A percentile compares a stretch with the other conserved stretches of the same genome.
These are phyloP conservation scores for Rosa persica DNA, from an alignment of 306 rosid genomes.

Conservation along the genomic window DNA sequence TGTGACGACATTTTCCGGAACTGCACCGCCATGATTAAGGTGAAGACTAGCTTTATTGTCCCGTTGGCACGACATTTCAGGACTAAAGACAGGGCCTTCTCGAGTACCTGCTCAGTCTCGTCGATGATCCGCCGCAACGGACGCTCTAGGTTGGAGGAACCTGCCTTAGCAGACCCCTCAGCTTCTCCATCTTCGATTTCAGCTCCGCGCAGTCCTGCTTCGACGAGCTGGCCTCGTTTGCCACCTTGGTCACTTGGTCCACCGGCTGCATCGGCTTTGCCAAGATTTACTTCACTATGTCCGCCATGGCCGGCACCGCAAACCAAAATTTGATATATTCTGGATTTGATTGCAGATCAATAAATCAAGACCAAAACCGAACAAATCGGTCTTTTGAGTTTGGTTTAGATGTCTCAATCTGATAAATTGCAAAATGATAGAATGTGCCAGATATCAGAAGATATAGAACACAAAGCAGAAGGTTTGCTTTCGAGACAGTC, in stretches of 20 bases:
- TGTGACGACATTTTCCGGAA: slow-evolving; percentile 64
- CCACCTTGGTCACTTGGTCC: slow-evolving; percentile 69
- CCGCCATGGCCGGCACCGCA: slow-evolving; percentile 57
- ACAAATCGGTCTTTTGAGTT: not conserved
- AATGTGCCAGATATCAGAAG: not conserved
- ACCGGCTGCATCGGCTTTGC: slow-evolving; percentile 80
- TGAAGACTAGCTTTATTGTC: slow-evolving; percentile 72
- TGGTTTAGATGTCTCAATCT: not conserved
- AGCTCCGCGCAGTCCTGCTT: slow-evolving; percentile 72
- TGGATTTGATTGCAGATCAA: not conserved
- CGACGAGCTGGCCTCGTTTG: slow-evolving; percentile 62
- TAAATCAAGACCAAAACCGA: not conserved
- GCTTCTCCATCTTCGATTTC: slow-evolving; percentile 73
- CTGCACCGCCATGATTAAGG: slow-evolving; percentile 64
- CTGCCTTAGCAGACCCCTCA: slow-evolving; percentile 73
- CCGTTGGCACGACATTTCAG: slow-evolving; percentile 70
- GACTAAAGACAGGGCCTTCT: slow-evolving; percentile 55
- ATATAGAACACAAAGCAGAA: not conserved
- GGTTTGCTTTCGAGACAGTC: no score
- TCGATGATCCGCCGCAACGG: slow-evolving; percentile 78
- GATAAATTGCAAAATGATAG: not conserved
- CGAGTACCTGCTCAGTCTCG: slow-evolving; percentile 74
- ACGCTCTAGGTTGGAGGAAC: slow-evolving; percentile 85
- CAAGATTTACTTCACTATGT: slow-evolving; percentile 64
- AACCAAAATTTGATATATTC: slow-evolving; percentile 18